A percentile compares a stretch with the other conserved stretches of the same genome.
phyloP scores from a whole-genome alignment of 345 rosid species.

The Syzygium aqueum region DNA sequence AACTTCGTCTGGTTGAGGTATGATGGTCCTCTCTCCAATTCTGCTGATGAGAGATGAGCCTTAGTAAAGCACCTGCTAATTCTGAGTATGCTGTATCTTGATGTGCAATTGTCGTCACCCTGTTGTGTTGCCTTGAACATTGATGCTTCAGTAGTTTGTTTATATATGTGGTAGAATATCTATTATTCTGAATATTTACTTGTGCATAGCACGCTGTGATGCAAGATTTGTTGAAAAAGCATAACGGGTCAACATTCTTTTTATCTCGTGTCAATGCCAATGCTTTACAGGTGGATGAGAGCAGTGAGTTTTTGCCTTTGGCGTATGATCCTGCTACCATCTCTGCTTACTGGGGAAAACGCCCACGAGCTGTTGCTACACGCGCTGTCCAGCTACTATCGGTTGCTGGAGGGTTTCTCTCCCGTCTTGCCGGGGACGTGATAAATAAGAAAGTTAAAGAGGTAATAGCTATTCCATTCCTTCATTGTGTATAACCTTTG shows the following conservation, averaged over 20 bases:
- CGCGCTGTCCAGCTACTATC: conserved; percentile 73
- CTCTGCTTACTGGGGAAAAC: conserved; percentile 91
- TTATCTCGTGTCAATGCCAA: background rate
- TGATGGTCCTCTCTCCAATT: background rate
- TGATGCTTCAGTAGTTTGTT: background rate
- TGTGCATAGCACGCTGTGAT: background rate
- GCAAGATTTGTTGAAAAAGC: background rate
- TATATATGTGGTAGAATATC: background rate
- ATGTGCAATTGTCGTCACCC: background rate
- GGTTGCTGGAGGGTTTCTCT: conserved; percentile 94
- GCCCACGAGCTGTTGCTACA: conserved; percentile 87
- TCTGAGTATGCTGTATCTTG: background rate
- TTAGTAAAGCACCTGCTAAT: background rate
- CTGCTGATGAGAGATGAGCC: background rate
- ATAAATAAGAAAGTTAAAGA: conserved; percentile 81
- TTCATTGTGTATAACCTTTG: background rate
- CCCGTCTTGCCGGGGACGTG: conserved; percentile 58
- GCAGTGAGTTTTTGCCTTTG: conserved; percentile 85
- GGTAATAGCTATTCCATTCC: conserved; percentile 22
- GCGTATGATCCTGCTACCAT: conserved; percentile 88
- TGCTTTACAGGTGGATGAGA: conserved; percentile 58
- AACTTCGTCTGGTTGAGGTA: conserved; percentile 89
- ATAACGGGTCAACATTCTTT: background rate
- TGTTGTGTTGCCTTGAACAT: background rate
- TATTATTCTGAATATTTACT: background rate